Percentiles rank a stretch among this genome's conserved stretches.
Evolutionary conservation across 768 basidiomycete genomes (phyloP).

Genomic region (Suillus subluteus): DNA sequence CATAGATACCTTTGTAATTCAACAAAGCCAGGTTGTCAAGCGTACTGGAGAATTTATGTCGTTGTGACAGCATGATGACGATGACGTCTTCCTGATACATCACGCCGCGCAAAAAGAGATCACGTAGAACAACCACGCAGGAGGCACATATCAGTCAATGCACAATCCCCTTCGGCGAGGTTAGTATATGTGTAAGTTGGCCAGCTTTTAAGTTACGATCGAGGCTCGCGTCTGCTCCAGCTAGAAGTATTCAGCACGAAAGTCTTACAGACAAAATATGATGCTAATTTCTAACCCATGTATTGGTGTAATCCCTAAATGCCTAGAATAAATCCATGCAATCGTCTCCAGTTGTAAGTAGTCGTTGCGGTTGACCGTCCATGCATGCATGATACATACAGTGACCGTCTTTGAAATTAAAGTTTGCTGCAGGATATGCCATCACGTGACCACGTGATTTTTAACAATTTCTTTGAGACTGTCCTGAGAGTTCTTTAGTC

Average conservation of each 20-base stretch:
- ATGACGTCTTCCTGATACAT: neutral
- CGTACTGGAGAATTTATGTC: neutral
- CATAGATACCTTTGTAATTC: too few relatives aligned
- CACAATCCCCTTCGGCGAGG: neutral
- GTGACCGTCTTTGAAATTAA: neutral
- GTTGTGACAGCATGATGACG: neutral
- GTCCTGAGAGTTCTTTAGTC: neutral
- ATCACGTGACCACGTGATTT: conserved; percentile 9
- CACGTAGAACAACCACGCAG: neutral
- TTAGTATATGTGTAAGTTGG: neutral
- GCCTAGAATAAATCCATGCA: neutral
- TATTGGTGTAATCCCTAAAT: neutral
- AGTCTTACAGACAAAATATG: neutral
- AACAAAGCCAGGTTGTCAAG: neutral
- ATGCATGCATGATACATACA: neutral
- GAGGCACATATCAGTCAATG: neutral
- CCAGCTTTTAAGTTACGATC: conserved; percentile 41
- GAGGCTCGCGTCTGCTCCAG: conserved; percentile 68
- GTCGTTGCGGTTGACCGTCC: neutral
- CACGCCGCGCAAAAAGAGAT: neutral
- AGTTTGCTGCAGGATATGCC: neutral
- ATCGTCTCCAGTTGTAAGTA: neutral
- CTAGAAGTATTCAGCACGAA: conserved; percentile 36
- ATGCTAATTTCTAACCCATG: neutral
- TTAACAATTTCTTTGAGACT: conserved; percentile 1